Percentiles rank a stretch among this genome's conserved stretches.
These are phyloP conservation scores for Rhynchosporium agropyri DNA, from an alignment of 2,329 filamentous ascomycete species.

Conservation along the genomic window DNA sequence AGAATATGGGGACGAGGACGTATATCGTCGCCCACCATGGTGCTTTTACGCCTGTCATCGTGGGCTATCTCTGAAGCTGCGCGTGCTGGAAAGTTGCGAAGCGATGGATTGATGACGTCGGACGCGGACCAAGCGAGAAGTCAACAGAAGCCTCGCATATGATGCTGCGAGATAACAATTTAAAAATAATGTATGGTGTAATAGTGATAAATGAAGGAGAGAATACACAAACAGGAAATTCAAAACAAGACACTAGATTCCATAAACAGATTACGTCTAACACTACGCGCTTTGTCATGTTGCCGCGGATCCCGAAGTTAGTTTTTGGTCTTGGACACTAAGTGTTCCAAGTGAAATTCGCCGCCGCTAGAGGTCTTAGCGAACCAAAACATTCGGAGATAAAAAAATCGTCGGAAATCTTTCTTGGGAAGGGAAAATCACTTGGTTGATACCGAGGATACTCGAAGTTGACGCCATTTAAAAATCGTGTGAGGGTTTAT, in stretches of 20 bases:
- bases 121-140: neutral
- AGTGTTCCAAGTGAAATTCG: neutral
- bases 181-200: too few species aligned
- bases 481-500: too few species aligned
- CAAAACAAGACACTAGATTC: neutral
- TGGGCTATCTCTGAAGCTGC: neutral
- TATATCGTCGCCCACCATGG: constrained; percentile 16
- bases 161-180: neutral
- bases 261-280: neutral
- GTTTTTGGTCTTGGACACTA: constrained; percentile 7
- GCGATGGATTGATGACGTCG: neutral
- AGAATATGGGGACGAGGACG: constrained; percentile 30
- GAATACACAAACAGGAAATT: neutral
- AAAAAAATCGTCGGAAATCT: too few species aligned
- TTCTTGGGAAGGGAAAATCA: too few species aligned
- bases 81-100: neutral
- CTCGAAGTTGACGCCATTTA: too few species aligned
- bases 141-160: neutral
- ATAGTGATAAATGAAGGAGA: neutral
- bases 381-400: constrained; percentile 8
- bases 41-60: neutral
- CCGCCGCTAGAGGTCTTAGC: neutral
- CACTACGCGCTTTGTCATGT: constrained; percentile 4
- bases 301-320: constrained; percentile 1
- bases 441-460: too few species aligned